phyloP scores from a whole-genome alignment of 2,329 filamentous ascomycete genomes.

The Tympanopsis confertula region DNA sequence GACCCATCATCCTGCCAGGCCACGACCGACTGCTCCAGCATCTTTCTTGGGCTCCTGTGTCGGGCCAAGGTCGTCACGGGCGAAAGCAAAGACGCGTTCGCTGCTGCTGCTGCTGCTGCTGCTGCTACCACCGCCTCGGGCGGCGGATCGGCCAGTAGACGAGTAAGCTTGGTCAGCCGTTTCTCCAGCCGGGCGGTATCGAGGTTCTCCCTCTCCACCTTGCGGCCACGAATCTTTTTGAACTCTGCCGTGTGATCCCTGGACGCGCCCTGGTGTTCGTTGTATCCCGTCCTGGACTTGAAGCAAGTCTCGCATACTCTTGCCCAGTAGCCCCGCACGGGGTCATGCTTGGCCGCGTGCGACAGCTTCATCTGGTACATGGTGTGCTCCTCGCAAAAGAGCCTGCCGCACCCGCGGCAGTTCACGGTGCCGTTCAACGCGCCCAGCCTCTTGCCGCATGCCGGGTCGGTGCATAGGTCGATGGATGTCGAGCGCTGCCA shows the following conservation, averaged over 20 bases:
- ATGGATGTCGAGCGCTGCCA: conserved; percentile 71
- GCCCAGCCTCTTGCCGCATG: conserved; percentile 71
- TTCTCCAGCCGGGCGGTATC: conserved; percentile 88
- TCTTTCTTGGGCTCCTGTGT: conserved; percentile 66
- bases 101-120: conserved; percentile 30
- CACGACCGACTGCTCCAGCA: conserved; percentile 81
- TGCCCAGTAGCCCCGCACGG: conserved; percentile 82
- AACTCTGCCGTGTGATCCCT: conserved; percentile 67
- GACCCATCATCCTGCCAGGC: conserved; percentile 86
- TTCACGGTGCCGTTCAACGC: conserved; percentile 76
- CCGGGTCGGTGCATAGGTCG: conserved; percentile 77
- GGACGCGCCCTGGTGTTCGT: conserved; percentile 66
- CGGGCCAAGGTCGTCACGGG: conserved; percentile 50
- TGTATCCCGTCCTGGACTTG: conserved; percentile 91
- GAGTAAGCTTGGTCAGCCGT: conserved; percentile 77
- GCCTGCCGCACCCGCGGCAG: conserved; percentile 79
- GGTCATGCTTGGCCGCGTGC: conserved; percentile 77
- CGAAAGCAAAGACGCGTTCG: conserved; percentile 44
- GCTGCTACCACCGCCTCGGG: conserved; percentile 44
- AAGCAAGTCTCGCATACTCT: conserved; percentile 98
- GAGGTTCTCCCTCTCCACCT: conserved; percentile 72
- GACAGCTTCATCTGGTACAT: conserved; percentile 99
- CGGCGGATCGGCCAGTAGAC: conserved; percentile 66
- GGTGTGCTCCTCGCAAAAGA: conserved; percentile 95
- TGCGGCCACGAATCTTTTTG: conserved; percentile 57